These are phyloP conservation scores for Aspergillus nidulans DNA, from an alignment of 495 filamentous ascomycete genomes.

Conservation along the genomic window DNA sequence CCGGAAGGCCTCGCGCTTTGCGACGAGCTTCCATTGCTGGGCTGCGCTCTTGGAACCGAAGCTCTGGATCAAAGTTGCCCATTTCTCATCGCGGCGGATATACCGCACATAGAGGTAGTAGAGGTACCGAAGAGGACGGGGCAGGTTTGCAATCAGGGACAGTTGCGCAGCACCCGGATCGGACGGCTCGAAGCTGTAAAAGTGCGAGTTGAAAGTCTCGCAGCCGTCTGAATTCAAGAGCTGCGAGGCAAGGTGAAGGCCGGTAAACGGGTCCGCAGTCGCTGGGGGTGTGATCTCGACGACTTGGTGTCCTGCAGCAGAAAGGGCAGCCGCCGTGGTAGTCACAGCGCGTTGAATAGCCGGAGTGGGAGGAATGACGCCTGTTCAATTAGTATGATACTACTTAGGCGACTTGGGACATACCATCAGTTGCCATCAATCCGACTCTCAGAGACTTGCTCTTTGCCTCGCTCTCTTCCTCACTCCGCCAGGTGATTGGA, in stretches of 20 bases:
- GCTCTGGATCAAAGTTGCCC: constrained; percentile 69
- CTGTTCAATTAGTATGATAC: constrained; percentile 21
- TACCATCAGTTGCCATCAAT: constrained; percentile 72
- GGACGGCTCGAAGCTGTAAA: constrained; percentile 71
- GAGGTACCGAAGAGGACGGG: constrained; percentile 72
- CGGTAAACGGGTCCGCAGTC: constrained; percentile 60
- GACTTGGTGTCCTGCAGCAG: constrained; percentile 68
- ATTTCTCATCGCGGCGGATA: constrained; percentile 66
- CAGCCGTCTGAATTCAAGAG: constrained; percentile 87
- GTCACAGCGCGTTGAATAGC: constrained; percentile 76
- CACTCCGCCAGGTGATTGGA: constrained; percentile 73
- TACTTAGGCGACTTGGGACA: neutral
- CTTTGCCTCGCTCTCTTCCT: constrained; percentile 53
- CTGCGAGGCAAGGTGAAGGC: constrained; percentile 73
- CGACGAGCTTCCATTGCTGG: constrained; percentile 79
- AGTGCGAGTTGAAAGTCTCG: constrained; percentile 71
- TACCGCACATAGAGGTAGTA: constrained; percentile 88
- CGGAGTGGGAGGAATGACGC: constrained; percentile 80
- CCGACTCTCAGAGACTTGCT: constrained; percentile 67
- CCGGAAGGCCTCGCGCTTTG: constrained; percentile 71
- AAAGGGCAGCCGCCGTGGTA: constrained; percentile 63
- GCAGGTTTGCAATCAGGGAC: constrained; percentile 64
- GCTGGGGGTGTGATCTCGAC: constrained; percentile 65
- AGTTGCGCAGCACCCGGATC: constrained; percentile 78
- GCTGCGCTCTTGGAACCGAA: constrained; percentile 67